A percentile compares a stretch with the other conserved stretches of the same genome.
Evolutionary conservation across 441 rosid genomes (phyloP).

Genomic region (Euphorbia celastroides): DNA sequence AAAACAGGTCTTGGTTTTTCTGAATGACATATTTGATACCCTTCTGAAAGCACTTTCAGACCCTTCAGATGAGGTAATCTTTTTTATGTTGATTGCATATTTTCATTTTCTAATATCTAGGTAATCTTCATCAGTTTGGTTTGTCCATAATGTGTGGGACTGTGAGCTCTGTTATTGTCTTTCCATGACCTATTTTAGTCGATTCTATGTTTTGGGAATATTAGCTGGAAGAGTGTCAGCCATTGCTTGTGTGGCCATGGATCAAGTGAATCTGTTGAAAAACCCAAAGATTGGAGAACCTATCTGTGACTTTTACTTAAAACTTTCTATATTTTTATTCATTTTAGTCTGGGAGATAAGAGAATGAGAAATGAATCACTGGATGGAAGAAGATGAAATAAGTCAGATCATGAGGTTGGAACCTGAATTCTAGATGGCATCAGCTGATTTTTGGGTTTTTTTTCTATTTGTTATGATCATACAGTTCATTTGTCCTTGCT

Average conservation of each 20-base stretch:
- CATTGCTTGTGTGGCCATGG: background rate
- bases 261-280: background rate
- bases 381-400: background rate
- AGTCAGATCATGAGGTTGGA: background rate
- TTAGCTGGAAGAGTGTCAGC: background rate
- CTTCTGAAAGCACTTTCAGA: conserved; percentile 90
- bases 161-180: background rate
- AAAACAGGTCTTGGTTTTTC: conserved; percentile 72
- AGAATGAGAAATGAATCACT: background rate
- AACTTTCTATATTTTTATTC: background rate
- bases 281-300: background rate
- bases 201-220: background rate
- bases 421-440: background rate
- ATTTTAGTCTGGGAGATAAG: background rate
- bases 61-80: conserved; percentile 82
- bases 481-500: background rate
- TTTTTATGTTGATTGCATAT: conserved; percentile 12
- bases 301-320: background rate
- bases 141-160: background rate
- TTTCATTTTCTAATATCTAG: background rate
- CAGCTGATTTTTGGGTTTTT: background rate
- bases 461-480: background rate
- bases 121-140: background rate
- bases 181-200: background rate
- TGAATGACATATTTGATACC: conserved; percentile 86